phyloP scores from a whole-genome alignment of 176 grass and related monocot species.

The Eleusine coracana region DNA sequence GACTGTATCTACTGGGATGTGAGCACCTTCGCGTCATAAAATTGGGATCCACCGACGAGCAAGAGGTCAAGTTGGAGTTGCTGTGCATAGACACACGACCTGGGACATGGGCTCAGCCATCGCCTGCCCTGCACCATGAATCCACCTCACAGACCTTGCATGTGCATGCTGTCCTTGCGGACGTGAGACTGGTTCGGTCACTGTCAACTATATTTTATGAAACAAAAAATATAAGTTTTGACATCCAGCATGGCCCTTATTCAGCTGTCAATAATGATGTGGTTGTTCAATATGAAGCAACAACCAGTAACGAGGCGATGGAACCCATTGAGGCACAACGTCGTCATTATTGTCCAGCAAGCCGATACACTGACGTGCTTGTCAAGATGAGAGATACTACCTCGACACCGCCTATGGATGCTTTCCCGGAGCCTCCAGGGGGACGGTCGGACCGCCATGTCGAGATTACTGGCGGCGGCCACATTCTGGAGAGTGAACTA shows the following conservation, averaged over 20 bases:
- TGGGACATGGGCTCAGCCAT: not conserved
- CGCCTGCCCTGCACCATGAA: not conserved
- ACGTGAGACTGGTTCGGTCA: conserved; percentile 12
- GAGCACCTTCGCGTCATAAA: not conserved
- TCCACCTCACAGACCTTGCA: not conserved
- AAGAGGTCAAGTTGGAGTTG: not conserved
- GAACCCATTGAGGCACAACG: too few relatives aligned
- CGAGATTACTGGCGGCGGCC: not conserved
- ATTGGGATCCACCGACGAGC: rapidly evolving
- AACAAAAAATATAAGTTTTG: not conserved
- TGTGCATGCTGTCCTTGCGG: conserved; percentile 12
- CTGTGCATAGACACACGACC: conserved; percentile 28
- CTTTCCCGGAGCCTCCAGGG: not conserved
- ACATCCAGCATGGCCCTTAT: not conserved
- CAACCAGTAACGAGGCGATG: not conserved
- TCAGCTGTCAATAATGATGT: not conserved
- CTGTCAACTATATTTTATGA: not conserved
- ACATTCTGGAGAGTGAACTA: too few relatives aligned
- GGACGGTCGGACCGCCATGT: not conserved
- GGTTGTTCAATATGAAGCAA: not conserved
- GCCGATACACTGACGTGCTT: not conserved
- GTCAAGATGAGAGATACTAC: not conserved
- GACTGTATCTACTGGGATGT: not conserved
- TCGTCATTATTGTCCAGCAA: not conserved
- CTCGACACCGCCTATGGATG: not conserved